Conservation (phyloP, 2,329 filamentous ascomycete species). For the Periconia sp. region DNA sequence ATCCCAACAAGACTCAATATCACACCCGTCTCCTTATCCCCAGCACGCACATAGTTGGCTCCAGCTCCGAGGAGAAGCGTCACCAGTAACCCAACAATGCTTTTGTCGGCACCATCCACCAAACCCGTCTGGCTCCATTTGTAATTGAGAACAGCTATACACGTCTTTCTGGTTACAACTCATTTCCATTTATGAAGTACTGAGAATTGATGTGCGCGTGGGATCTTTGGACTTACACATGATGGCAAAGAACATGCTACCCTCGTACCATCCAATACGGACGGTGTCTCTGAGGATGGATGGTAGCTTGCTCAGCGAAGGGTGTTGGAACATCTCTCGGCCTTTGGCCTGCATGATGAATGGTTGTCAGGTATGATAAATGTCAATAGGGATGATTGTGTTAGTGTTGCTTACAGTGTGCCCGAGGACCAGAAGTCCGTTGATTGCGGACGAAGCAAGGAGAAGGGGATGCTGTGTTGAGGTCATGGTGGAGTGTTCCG, state of each 20-base stretch:
- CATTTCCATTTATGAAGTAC: neutral
- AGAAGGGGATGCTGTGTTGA: slow-evolving; percentile 29
- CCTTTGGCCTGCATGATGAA: slow-evolving; percentile 28
- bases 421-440: slow-evolving; percentile 33
- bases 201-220: neutral
- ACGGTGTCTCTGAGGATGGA: slow-evolving; percentile 28
- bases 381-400: neutral
- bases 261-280: slow-evolving; percentile 41
- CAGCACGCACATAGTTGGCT: slow-evolving; percentile 16
- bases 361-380: neutral
- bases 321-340: slow-evolving; percentile 37
- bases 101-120: slow-evolving; percentile 34
- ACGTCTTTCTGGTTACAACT: slow-evolving; percentile 20
- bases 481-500: slow-evolving; percentile 6
- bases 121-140: slow-evolving; percentile 37
- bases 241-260: slow-evolving; percentile 38
- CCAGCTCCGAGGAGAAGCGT: slow-evolving; percentile 28
- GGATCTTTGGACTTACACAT: slow-evolving; percentile 22
- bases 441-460: slow-evolving; percentile 26
- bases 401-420: slow-evolving; percentile 29
- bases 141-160: slow-evolving; percentile 27
- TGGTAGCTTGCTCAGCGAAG: slow-evolving; percentile 32
- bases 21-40: slow-evolving; percentile 13
- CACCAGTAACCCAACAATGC: slow-evolving; percentile 30
- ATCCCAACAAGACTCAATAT: slow-evolving; percentile 10